These are phyloP conservation scores for Fusarium pseudoanthophilum DNA, from an alignment of 2,329 filamentous ascomycete genomes.

Conservation along the genomic window DNA sequence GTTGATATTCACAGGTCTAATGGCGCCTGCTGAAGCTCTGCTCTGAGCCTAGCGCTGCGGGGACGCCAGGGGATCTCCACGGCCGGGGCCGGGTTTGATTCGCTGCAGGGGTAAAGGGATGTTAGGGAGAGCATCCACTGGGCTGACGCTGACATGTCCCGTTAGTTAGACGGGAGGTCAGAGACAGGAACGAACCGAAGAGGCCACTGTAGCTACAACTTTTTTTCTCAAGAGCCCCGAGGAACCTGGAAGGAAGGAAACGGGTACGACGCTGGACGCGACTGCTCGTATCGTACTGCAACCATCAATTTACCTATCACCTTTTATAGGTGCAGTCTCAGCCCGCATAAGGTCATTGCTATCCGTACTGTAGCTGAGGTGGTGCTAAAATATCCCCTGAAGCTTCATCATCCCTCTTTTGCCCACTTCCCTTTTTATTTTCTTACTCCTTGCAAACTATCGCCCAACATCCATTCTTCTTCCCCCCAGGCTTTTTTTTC, in stretches of 20 bases:
- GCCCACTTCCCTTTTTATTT: conserved; percentile 22
- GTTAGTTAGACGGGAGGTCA: background rate
- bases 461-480: conserved; percentile 12
- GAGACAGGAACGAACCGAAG: conserved; percentile 39
- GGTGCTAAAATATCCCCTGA: conserved; percentile 41
- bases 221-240: conserved; percentile 5
- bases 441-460: conserved; percentile 32
- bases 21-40: conserved; percentile 28
- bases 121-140: conserved; percentile 27
- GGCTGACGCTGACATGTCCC: conserved; percentile 30
- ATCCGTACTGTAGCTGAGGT: background rate
- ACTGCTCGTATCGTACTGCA: conserved; percentile 24
- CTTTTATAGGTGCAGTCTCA: conserved; percentile 31
- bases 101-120: conserved; percentile 22
- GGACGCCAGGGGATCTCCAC: conserved; percentile 35
- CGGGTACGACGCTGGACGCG: conserved; percentile 21
- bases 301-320: conserved; percentile 24
- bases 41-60: conserved; percentile 28
- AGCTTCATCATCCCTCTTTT: conserved; percentile 37
- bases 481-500: conserved; percentile 1
- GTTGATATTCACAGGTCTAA: conserved; percentile 25
- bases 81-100: conserved; percentile 36
- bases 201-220: conserved; percentile 56
- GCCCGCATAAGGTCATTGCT: conserved; percentile 19
- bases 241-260: background rate